Conservation (phyloP, 495 filamentous ascomycete genomes). For the Lophiostoma macrostomum region DNA sequence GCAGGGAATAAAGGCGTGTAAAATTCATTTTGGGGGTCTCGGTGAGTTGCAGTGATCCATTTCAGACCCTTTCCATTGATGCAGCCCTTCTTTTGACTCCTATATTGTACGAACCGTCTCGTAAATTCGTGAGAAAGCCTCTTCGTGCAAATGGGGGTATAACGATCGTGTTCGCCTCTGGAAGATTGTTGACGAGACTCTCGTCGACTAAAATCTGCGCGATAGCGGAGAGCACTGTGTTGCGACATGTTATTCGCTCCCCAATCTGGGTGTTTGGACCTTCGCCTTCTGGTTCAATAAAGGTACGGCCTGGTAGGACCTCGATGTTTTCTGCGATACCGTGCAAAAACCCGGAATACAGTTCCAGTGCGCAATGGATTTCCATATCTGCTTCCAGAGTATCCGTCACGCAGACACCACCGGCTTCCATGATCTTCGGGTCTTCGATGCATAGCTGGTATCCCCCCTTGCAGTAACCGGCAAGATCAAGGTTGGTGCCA, state of each 20-base stretch:
- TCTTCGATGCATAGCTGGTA: neutral
- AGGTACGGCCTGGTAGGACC: neutral
- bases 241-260: neutral
- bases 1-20: no score
- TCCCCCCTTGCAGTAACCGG: no score
- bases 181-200: neutral
- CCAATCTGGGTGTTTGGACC: neutral
- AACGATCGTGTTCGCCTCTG: neutral
- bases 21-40: no score
- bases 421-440: neutral
- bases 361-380: conserved; percentile 4
- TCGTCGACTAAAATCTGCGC: neutral
- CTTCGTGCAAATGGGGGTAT: neutral
- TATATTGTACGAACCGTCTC: no score
- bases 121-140: neutral
- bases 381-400: neutral
- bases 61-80: no score
- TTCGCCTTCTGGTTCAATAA: neutral
- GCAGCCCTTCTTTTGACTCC: no score
- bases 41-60: no score
- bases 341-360: neutral
- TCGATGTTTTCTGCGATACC: neutral
- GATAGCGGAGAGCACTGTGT: neutral
- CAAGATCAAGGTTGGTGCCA: no score
- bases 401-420: neutral